These are phyloP conservation scores for Brasilioporus rufonigricans DNA, from an alignment of 768 basidiomycete genomes.

Conservation along the genomic window DNA sequence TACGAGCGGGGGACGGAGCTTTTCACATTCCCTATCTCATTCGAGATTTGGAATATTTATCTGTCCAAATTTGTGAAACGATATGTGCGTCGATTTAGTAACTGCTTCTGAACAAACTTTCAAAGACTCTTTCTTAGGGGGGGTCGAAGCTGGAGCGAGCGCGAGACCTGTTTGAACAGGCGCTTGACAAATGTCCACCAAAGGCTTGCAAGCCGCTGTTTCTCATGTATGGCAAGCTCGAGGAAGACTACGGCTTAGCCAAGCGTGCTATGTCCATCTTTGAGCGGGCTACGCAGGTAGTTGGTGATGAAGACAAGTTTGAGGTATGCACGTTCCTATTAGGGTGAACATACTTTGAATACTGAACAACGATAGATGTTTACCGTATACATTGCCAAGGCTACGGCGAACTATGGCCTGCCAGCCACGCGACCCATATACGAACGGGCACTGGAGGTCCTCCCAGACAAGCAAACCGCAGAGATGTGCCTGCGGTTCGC, in stretches of 20 bases:
- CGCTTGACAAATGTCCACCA: slow-evolving; percentile 91
- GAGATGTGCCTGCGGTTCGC: slow-evolving; percentile 98
- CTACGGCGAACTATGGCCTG: slow-evolving; percentile 91
- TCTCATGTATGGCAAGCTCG: slow-evolving; percentile 93
- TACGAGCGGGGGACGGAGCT: slow-evolving; percentile 97
- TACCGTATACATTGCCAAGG: slow-evolving; percentile 96
- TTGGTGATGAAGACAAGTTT: slow-evolving; percentile 89
- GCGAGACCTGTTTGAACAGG: slow-evolving; percentile 97
- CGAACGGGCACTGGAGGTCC: slow-evolving; percentile 87
- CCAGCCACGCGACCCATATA: slow-evolving; percentile 97
- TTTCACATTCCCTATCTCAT: slow-evolving; percentile 97
- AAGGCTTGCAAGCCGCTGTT: slow-evolving; percentile 95
- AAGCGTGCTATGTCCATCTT: slow-evolving; percentile 96
- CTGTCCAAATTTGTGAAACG: slow-evolving; percentile 95
- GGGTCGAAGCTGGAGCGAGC: slow-evolving; percentile 93
- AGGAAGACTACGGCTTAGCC: slow-evolving; percentile 93
- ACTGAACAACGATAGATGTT: slow-evolving; percentile 65
- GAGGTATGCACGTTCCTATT: slow-evolving; percentile 55
- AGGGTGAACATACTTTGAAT: background rate
- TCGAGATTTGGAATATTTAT: slow-evolving; percentile 99
- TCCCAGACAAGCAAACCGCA: slow-evolving; percentile 92
- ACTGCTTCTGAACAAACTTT: background rate
- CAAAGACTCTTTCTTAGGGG: slow-evolving; percentile 51
- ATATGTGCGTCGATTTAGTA: slow-evolving; percentile 59
- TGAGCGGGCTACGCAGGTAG: slow-evolving; percentile 85